phyloP scores from a whole-genome alignment of 2,329 filamentous ascomycete species.

The Torrubiella hemipterigena region DNA sequence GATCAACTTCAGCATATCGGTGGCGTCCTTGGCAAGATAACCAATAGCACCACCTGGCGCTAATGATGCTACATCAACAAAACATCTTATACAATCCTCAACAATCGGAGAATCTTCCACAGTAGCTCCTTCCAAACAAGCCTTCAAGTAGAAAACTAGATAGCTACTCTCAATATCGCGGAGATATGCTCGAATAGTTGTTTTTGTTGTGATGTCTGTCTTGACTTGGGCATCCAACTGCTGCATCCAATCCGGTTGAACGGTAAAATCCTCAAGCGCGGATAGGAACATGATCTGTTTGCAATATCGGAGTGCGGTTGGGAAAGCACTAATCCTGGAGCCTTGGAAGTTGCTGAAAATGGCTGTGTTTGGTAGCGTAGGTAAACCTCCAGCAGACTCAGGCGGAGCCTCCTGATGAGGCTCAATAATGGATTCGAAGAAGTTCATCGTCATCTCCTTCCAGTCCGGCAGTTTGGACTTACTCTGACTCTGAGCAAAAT shows the following conservation, averaged over 20 bases:
- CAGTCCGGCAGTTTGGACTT: constrained; percentile 34
- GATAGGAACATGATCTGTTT: constrained; percentile 39
- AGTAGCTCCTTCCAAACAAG: constrained; percentile 45
- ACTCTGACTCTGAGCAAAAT: constrained; percentile 30
- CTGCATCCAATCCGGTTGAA: constrained; percentile 76
- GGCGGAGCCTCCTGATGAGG: constrained; percentile 12
- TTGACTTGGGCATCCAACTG: constrained; percentile 62
- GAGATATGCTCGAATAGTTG: constrained; percentile 44
- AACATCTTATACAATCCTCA: constrained; percentile 37
- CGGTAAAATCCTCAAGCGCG: constrained; percentile 35
- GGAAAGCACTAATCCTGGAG: constrained; percentile 42
- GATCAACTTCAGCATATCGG: constrained; percentile 46
- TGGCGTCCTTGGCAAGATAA: constrained; percentile 33
- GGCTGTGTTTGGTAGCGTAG: constrained; percentile 5
- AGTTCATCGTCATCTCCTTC: constrained; percentile 34
- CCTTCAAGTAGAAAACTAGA: constrained; percentile 34
- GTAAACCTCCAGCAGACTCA: constrained; percentile 20
- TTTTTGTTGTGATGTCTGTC: constrained; percentile 54
- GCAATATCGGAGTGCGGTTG: constrained; percentile 59
- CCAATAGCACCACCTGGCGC: constrained; percentile 37
- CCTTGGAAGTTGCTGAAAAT: constrained; percentile 35
- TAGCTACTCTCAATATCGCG: constrained; percentile 23
- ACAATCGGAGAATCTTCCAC: constrained; percentile 26
- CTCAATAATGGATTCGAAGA: constrained; percentile 31
- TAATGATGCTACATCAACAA: constrained; percentile 40